Evolutionary conservation across 2,329 filamentous ascomycete species (phyloP), one percentile per base, ranked within the genome.

Genomic region (Apiospora rasikravindrae): DNA sequence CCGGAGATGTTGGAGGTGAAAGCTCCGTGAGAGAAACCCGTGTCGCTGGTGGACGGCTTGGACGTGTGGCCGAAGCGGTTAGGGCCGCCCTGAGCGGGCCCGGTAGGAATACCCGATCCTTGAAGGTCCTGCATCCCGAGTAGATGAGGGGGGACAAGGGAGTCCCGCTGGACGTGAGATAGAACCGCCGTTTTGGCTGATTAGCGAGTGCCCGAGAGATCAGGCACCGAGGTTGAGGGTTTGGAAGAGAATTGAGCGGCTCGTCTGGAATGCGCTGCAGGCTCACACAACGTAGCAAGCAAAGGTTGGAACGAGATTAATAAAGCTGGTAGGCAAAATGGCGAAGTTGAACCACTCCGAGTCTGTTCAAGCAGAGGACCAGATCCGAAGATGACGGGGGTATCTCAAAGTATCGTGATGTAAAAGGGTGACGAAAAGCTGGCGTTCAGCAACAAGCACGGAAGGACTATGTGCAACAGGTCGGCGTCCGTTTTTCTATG

Each of bases 11-110:
- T 97, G 72, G 94, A 96, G 80, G 92, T 92, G 84, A 97, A 98
- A 73, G 95, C 95, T 76, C 94, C 94, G 82, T 98, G 95, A 68
- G 95, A 97, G 84, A 98, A 97, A 75, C 94, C 95, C 67, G 94
- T 96, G 78, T 95, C 93, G 80, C 94, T 91, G 83, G 90, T 94
- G 75, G 93, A 93, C 74, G 94, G 92, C 86, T 97, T 97, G 71
- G 93, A 94, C 74, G 90, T 90, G 79, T 93, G 90, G 77, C 91
- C 91, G 78, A 92, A 92, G 85, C 90, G 93, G 82, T 81, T 87
- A 78, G 80, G 86, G 78, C 83, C 85, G 80, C 83, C 87, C 80
- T 82, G 84, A 80, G 86, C 88, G 77, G 86, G 88, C 80, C 86
- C 89, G 71, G 88, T 86, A 76, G 89, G 88, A 78, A 85, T 88